Evolutionary conservation across 169 alveolate genomes (phyloP).

Genomic region (Blepharisma undulans): DNA sequence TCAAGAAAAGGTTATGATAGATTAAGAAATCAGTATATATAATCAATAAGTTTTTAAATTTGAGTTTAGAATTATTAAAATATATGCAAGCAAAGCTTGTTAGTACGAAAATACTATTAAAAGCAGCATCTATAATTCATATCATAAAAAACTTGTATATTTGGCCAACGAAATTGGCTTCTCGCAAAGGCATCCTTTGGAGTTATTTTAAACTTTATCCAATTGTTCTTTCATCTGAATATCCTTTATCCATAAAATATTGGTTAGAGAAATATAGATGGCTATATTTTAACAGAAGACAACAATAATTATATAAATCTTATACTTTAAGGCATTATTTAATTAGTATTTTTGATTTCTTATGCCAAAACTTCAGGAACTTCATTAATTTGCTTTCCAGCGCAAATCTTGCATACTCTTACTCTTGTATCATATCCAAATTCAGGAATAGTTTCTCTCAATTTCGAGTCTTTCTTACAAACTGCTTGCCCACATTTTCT

Average conservation of each 20-base stretch:
- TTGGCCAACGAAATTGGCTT: no score
- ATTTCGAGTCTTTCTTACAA: background rate
- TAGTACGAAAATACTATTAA: no score
- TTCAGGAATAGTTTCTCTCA: background rate
- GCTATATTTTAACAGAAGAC: background rate
- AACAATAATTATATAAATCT: no score
- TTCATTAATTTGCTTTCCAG: background rate
- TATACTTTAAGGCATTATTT: background rate
- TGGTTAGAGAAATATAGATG: background rate
- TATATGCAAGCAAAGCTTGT: no score
- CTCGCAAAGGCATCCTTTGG: no score
- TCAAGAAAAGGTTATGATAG: background rate
- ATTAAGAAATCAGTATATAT: background rate
- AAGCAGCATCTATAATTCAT: no score
- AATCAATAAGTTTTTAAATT: background rate
- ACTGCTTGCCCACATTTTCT: slow-evolving; percentile 1
- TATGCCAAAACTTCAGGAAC: background rate
- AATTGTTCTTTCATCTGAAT: no score
- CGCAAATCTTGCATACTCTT: background rate
- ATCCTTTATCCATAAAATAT: no score
- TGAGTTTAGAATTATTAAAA: background rate
- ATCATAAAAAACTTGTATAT: no score
- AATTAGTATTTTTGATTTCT: background rate
- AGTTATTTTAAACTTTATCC: no score
- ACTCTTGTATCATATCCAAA: background rate